A percentile compares a stretch with the other conserved stretches of the same genome.
Evolutionary conservation across 306 rosid genomes (phyloP).

Genomic region (Medicago truncatula): DNA sequence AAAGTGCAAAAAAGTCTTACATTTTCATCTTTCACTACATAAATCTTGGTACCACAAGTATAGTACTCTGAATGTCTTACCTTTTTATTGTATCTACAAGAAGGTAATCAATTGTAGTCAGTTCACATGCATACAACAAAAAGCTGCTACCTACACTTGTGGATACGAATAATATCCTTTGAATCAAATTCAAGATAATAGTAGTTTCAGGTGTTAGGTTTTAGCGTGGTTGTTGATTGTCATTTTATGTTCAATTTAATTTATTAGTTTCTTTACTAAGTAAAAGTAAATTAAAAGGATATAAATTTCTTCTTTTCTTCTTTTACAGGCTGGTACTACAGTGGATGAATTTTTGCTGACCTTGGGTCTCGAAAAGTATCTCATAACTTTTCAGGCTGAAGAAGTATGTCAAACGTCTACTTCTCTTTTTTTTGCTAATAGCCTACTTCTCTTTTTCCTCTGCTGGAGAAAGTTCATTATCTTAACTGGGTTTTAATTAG

Average conservation of each 20-base stretch:
- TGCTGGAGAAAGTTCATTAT: constrained; percentile 13
- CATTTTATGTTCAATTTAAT: constrained; percentile 22
- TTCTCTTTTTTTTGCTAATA: too few species aligned
- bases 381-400: constrained; percentile 94
- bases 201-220: constrained; percentile 14
- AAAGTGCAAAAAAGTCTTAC: too few species aligned
- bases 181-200: background rate
- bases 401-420: constrained; percentile 64
- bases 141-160: background rate
- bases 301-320: constrained; percentile 13
- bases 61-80: too few species aligned
- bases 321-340: constrained; percentile 69
- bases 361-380: constrained; percentile 93
- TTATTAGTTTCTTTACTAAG: constrained; percentile 24
- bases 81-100: too few species aligned
- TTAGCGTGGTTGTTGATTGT: constrained; percentile 17
- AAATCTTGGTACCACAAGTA: too few species aligned
- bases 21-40: too few species aligned
- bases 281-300: background rate
- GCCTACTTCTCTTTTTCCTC: background rate
- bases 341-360: constrained; percentile 86
- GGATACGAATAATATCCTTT: constrained; percentile 10
- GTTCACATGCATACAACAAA: too few species aligned
- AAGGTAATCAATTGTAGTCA: too few species aligned
- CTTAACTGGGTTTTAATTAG: constrained; percentile 30